Evolutionary conservation across 2,329 filamentous ascomycete genomes (phyloP), one percentile per base, ranked within the genome.

Genomic region (Neofusicoccum parvum): DNA sequence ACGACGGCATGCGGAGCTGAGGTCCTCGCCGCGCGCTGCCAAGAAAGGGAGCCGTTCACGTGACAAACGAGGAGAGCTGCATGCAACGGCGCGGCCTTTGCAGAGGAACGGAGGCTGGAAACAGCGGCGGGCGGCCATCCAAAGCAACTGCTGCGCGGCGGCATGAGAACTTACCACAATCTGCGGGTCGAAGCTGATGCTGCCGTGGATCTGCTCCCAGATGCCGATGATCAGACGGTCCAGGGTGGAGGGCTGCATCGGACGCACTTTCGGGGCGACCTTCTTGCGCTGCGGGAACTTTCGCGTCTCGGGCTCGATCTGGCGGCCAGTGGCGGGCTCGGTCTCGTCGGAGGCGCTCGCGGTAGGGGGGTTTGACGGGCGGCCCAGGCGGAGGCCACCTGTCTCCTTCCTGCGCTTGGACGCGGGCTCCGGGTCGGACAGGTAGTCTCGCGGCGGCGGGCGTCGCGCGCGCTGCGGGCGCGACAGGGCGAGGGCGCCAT

Each of bases 191-290:
- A 81, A 68, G 45, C 74, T 76, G 50, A 80, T 72, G n/a, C 75
- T 76, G 15, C 78, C 76, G 68, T 80, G 81, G 1, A 85, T 72
- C 65, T 81, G 80, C 60, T 83, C 79, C 82, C 82, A 85, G 15
- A 84, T 82, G 3, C 82, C 82, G 23, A 78, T 75, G 51, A 84
- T 79, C 49, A 84, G 74, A 66, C 83, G 84, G 66, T 83, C 80
- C 15, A 81, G 69, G 4, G 79, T 82, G 0, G 81, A 82, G 1
- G 81, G 81, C 65, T 82, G 78, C 58, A 83, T 73, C 10, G 76
- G 76, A 0, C 79, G 78, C 46, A 77, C 77, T n/a, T 78, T 75
- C 2, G 74, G 71, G 6, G 68, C 67, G 2, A 72, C 63, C 56
- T 76, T 77, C 49, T 74, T 71, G 46, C 75, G 65, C 64, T 76